These are phyloP conservation scores for Casaregolazyma suthepensis DNA, from an alignment of 1,139 yeast species.

Conservation along the genomic window DNA sequence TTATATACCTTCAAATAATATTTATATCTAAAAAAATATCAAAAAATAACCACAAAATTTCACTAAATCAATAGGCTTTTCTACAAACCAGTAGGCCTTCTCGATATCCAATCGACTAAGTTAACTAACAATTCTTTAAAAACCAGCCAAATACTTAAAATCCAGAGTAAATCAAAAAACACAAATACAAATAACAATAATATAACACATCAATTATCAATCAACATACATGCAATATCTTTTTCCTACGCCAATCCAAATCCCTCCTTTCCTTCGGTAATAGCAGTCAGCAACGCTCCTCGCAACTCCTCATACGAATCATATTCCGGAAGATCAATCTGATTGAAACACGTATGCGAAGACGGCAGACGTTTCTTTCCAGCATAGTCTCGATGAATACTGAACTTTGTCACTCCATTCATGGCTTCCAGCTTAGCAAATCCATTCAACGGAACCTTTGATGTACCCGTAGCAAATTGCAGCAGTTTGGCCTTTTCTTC, in stretches of 20 bases:
- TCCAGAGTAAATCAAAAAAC: too few relatives aligned
- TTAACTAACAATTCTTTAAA: too few relatives aligned
- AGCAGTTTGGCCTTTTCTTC: conserved; percentile 91
- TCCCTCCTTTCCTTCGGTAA: conserved; percentile 95
- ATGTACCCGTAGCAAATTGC: conserved; percentile 96
- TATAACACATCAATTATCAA: background rate
- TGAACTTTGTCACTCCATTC: conserved; percentile 78
- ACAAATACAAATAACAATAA: too few relatives aligned
- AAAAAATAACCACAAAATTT: too few relatives aligned
- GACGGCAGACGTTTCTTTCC: conserved; percentile 83
- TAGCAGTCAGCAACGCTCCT: conserved; percentile 73
- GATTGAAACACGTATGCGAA: conserved; percentile 95
- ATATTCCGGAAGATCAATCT: conserved; percentile 89
- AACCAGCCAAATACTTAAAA: too few relatives aligned
- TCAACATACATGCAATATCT: conserved; percentile 5
- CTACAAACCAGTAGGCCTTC: too few relatives aligned
- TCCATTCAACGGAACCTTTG: conserved; percentile 93
- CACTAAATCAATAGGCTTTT: too few relatives aligned
- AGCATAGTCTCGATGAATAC: conserved; percentile 87
- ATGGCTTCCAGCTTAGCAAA: conserved; percentile 88
- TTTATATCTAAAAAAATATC: too few relatives aligned
- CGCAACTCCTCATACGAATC: conserved; percentile 82
- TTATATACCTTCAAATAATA: too few relatives aligned
- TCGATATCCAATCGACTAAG: too few relatives aligned
- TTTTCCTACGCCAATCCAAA: conserved; percentile 66